Evolutionary conservation across 495 filamentous ascomycete species (phyloP), one percentile per base, ranked within the genome.

Genomic region (Elaphomyces granulatus): DNA sequence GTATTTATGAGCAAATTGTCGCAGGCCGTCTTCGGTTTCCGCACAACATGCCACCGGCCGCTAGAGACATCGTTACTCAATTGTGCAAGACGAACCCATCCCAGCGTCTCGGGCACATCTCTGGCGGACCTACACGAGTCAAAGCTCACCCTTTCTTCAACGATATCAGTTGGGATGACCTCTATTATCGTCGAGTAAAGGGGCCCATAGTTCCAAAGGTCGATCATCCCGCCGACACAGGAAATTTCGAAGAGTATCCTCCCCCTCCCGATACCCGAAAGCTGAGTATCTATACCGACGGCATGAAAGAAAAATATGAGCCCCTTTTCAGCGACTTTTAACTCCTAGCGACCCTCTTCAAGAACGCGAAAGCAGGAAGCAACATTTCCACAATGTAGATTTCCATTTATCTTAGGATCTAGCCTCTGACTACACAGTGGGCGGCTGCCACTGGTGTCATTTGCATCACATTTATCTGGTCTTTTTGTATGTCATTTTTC

Each of bases 211-310:
- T 93, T 36, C 88, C 88, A 6, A 75, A 80, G 51, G 64, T 96
- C 21, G 68, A 78, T 19, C 80, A 79, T 44, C 72, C 81, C 2
- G 86, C 83, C 10, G 88, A 96, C 53, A 78, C 84, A 3, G 74
- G 80, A 39, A 94, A 90, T 56, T 96, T 95, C 45, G 88, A 94
- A 44, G 70, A 85, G 35, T 96, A 95, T 48, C 83, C 76, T 56
- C 66, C 70, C 19, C 71, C 75, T 41, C 59, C 63, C 14, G 66
- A 68, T 19, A 69, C 50, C 64, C 78, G 52, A 63, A 72, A 49
- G 58, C 52, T 45, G 56, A 60, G 48, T 32, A 28, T 58, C n/a
- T 94, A 93, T 54, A 81, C 80, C 3, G 69, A 77, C 8, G 82
- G 87, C 17, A 64, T 90, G 66, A 70, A 64, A 48, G 52, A 66